These are phyloP conservation scores for Cryptococcus deneoformans DNA, from an alignment of 1,284 basidiomycete genomes.

Conservation along the genomic window DNA sequence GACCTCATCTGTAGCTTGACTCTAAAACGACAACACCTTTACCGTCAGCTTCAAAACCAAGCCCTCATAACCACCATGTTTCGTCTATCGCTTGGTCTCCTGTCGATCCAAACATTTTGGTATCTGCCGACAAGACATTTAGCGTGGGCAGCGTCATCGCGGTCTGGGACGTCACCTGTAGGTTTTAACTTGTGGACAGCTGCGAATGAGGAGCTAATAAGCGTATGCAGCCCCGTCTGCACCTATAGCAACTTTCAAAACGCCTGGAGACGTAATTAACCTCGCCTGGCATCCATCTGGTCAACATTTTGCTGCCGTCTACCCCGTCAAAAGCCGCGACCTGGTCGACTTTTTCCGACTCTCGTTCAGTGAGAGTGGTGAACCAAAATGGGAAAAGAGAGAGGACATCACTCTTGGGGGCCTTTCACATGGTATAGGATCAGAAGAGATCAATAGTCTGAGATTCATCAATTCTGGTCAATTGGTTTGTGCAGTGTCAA, in stretches of 20 bases:
- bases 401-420: slow-evolving; percentile 38
- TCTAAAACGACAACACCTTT: slow-evolving; percentile 17
- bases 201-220: not conserved
- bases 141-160: slow-evolving; percentile 24
- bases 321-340: slow-evolving; percentile 25
- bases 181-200: slow-evolving; percentile 2
- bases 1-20: slow-evolving; percentile 5
- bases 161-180: slow-evolving; percentile 37
- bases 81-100: slow-evolving; percentile 40
- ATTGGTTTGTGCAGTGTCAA: slow-evolving; percentile 36
- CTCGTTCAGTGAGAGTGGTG: not conserved
- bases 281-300: slow-evolving; percentile 42
- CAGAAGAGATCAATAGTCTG: slow-evolving; percentile 45
- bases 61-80: slow-evolving; percentile 39
- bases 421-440: slow-evolving; percentile 23
- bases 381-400: slow-evolving; percentile 30
- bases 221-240: slow-evolving; percentile 12
- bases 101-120: slow-evolving; percentile 30
- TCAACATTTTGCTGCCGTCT: slow-evolving; percentile 39
- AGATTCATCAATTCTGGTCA: slow-evolving; percentile 36
- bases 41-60: slow-evolving; percentile 20
- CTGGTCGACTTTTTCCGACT: slow-evolving; percentile 38
- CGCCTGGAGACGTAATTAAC: slow-evolving; percentile 36
- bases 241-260: slow-evolving; percentile 29
- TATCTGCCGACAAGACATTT: slow-evolving; percentile 36